Evolutionary conservation across 2,329 filamentous ascomycete genomes (phyloP).

Genomic region (Pezicula rhizophila): DNA sequence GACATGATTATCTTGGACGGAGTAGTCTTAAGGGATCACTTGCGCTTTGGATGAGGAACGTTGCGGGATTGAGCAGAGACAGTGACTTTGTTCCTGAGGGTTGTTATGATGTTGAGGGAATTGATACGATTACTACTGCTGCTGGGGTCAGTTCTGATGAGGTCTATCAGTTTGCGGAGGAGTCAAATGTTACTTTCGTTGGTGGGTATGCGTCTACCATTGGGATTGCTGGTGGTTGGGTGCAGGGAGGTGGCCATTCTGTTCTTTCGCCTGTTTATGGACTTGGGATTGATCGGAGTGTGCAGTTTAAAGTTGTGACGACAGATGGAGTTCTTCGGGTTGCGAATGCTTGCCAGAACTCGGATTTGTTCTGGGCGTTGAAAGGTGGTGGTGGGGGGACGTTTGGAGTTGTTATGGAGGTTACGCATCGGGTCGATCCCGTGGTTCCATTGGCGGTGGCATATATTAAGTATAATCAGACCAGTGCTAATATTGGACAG

Average conservation of each 20-base stretch:
- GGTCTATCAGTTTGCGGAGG: constrained; percentile 20
- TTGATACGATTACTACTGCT: constrained; percentile 18
- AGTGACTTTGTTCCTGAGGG: constrained; percentile 10
- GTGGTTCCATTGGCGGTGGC: constrained; percentile 7
- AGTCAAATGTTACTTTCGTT: constrained; percentile 21
- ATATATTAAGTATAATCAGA: constrained; percentile 8
- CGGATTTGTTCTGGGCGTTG: constrained; percentile 45
- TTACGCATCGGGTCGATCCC: constrained; percentile 12
- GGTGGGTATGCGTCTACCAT: constrained; percentile 32
- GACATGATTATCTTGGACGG: constrained; percentile 21
- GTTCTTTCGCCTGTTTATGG: constrained; percentile 44
- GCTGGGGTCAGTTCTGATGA: constrained; percentile 19
- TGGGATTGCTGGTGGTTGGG: constrained; percentile 43
- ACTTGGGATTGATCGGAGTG: constrained; percentile 43
- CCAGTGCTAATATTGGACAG: background rate
- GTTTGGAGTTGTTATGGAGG: constrained; percentile 34
- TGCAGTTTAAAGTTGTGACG: constrained; percentile 42
- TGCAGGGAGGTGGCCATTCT: constrained; percentile 47
- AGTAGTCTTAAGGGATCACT: constrained; percentile 12
- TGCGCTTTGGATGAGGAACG: constrained; percentile 13
- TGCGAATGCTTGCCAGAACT: constrained; percentile 33
- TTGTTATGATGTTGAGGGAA: constrained; percentile 4
- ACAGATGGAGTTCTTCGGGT: constrained; percentile 38
- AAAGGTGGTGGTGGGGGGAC: constrained; percentile 40
- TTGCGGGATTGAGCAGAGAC: constrained; percentile 3